Conservation (phyloP, 1,139 yeast species). For the Yamadazyma siamensis region DNA sequence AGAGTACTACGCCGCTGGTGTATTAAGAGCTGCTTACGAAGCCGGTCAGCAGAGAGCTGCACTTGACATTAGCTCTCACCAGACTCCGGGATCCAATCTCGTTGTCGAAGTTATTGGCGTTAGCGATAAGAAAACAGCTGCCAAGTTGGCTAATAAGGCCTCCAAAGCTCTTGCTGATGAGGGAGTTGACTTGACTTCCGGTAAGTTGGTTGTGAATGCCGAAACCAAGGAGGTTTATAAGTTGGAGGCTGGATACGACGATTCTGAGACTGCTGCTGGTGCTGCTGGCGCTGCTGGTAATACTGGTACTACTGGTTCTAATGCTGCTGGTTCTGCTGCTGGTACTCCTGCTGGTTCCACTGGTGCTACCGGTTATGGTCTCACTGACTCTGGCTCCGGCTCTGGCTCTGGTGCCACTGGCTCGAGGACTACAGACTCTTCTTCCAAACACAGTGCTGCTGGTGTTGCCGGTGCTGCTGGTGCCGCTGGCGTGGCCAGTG, state of each 20-base stretch:
- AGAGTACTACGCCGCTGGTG: conserved; percentile 13
- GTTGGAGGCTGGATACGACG: conserved; percentile 13
- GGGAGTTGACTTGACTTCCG: conserved; percentile 36
- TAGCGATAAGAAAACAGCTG: conserved; percentile 29
- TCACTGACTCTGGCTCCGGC: conserved; percentile 4
- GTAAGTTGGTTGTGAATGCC: conserved; percentile 35
- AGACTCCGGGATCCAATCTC: conserved; percentile 10
- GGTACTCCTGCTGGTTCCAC: conserved; percentile 15
- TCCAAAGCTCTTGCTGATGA: conserved; percentile 30
- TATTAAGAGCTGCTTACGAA: conserved; percentile 8
- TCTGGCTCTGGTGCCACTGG: background rate
- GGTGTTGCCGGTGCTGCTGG: conserved; percentile 5
- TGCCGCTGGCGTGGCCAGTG: too few relatives aligned
- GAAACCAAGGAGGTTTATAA: conserved; percentile 30
- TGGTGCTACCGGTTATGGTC: too few relatives aligned
- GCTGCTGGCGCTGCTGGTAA: conserved; percentile 5
- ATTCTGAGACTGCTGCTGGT: conserved; percentile 1
- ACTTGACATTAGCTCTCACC: conserved; percentile 2
- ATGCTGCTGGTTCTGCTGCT: conserved; percentile 11
- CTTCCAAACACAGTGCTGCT: conserved; percentile 3
- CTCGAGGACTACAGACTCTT: conserved; percentile 1
- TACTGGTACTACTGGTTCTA: conserved; percentile 10
- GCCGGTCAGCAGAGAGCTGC: conserved; percentile 11
- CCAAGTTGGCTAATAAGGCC: conserved; percentile 33
- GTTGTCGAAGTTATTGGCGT: conserved; percentile 40